Evolutionary conservation across 177 flowering plant species (phyloP).

Genomic region (Vitis hybrid): DNA sequence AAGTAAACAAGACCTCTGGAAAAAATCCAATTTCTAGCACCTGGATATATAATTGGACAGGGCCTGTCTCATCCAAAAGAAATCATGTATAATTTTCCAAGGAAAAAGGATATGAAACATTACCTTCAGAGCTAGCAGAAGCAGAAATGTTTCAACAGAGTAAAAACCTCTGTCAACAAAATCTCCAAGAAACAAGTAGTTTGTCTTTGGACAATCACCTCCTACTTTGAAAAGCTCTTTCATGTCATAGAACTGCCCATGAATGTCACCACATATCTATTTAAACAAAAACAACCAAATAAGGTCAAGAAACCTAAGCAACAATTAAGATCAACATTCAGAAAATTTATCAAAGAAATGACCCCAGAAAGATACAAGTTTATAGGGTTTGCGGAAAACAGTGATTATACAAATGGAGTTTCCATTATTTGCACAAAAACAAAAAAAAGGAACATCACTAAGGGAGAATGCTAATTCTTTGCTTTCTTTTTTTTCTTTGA

Average conservation of each 20-base stretch:
- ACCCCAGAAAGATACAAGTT: no score
- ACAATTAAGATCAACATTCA: neutral
- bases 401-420: no score
- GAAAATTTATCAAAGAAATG: neutral
- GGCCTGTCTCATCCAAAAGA: neutral
- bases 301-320: neutral
- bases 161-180: slow-evolving; percentile 97
- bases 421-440: no score
- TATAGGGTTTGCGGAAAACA: no score
- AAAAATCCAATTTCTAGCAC: neutral
- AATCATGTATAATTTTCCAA: neutral
- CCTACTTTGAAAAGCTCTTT: slow-evolving; percentile 99
- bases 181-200: slow-evolving; percentile 96
- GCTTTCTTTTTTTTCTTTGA: no score
- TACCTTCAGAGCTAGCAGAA: slow-evolving; percentile 96
- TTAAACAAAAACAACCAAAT: neutral
- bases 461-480: no score
- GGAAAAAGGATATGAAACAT: slow-evolving; percentile 3
- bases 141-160: slow-evolving; percentile 96
- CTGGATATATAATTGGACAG: neutral
- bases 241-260: slow-evolving; percentile 98
- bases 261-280: slow-evolving; percentile 98
- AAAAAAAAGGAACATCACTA: no score
- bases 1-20: neutral
- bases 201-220: slow-evolving; percentile 98